phyloP scores from a whole-genome alignment of 148 eudicot species.

The Vaccinium myrtillus region DNA sequence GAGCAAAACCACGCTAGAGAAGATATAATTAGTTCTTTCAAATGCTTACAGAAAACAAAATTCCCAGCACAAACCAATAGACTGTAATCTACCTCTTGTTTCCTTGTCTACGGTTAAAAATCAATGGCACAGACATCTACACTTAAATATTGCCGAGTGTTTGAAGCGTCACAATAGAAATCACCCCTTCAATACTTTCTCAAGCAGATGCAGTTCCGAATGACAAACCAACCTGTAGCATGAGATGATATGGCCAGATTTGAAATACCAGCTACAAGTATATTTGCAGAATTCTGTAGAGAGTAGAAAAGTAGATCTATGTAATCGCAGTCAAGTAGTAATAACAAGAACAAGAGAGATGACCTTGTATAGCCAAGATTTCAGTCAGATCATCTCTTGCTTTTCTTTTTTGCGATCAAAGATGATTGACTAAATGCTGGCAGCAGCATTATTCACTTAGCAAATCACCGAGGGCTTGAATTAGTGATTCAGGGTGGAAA shows the following conservation, averaged over 20 bases:
- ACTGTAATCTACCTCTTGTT: not conserved
- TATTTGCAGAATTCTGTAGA: not conserved
- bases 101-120: not conserved
- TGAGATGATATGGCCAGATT: not conserved
- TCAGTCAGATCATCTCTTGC: not conserved
- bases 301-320: not conserved
- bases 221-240: constrained; percentile 5
- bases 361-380: constrained; percentile 9
- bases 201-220: not conserved
- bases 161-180: not conserved
- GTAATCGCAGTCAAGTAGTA: not conserved
- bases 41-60: not conserved
- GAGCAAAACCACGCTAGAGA: not conserved
- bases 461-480: constrained; percentile 62
- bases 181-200: not conserved
- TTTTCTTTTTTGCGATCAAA: not conserved
- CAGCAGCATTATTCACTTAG: constrained; percentile 22
- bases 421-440: not conserved
- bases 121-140: not conserved
- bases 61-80: not conserved
- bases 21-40: not conserved
- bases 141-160: not conserved
- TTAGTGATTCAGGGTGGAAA: constrained; percentile 70
- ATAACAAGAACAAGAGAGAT: not conserved
- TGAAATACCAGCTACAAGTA: not conserved